phyloP scores from a whole-genome alignment of 2,329 filamentous ascomycete genomes.

The Thielaviopsis populi region DNA sequence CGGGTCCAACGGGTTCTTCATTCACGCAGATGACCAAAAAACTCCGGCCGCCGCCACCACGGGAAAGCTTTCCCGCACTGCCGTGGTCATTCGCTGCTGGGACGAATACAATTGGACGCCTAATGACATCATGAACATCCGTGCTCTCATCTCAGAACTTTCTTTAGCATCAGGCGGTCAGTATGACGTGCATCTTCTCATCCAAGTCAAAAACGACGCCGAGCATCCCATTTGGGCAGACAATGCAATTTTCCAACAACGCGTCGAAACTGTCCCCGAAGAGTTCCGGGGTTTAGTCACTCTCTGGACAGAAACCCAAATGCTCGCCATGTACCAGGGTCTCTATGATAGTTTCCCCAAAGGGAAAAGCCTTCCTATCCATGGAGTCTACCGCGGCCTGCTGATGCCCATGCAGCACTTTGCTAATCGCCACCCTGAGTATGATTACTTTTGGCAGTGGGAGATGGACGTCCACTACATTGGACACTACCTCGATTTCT shows the following conservation, averaged over 20 bases:
- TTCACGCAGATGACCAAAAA: conserved; percentile 25
- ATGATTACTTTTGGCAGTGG: conserved; percentile 89
- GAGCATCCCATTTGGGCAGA: conserved; percentile 66
- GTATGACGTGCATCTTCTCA: conserved; percentile 72
- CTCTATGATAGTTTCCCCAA: conserved; percentile 60
- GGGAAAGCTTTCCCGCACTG: conserved; percentile 42
- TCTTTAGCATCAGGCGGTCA: conserved; percentile 67
- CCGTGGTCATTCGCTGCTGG: conserved; percentile 71
- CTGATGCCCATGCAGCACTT: conserved; percentile 95
- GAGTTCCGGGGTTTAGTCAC: conserved; percentile 84
- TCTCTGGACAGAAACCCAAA: conserved; percentile 87
- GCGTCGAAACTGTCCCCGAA: conserved; percentile 53
- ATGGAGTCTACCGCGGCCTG: conserved; percentile 82
- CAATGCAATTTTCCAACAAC: conserved; percentile 49
- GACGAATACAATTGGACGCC: conserved; percentile 63
- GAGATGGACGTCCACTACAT: conserved; percentile 88
- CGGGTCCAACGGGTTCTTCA: conserved; percentile 36
- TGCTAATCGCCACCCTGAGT: conserved; percentile 73
- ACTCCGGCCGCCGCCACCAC: conserved; percentile 16
- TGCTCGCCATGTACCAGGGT: conserved; percentile 78
- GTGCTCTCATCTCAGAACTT: conserved; percentile 71
- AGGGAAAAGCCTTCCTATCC: conserved; percentile 57
- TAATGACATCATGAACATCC: conserved; percentile 67
- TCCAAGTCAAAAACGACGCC: conserved; percentile 68
- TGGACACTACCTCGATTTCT: conserved; percentile 66